Conservation (phyloP, 2,329 filamentous ascomycete species). For the Lecanoromycetidae sp. region DNA sequence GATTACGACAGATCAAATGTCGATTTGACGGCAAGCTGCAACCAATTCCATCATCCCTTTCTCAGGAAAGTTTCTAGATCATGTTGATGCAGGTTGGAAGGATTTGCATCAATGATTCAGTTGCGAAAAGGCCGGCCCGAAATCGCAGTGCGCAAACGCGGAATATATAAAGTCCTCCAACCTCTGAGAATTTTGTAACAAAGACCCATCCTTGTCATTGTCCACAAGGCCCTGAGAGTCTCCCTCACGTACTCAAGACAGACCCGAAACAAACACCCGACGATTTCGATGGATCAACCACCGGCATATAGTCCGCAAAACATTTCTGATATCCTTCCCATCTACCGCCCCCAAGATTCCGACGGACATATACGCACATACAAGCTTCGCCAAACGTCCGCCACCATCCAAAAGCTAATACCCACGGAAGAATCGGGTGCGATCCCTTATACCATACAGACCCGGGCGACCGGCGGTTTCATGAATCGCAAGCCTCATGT, state of each 20-base stretch:
- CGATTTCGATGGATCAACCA: slow-evolving; percentile 10
- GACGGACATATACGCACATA: slow-evolving; percentile 6
- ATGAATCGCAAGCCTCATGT: slow-evolving; percentile 15
- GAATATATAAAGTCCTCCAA: too few species aligned
- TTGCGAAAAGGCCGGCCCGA: too few species aligned
- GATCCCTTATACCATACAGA: slow-evolving; percentile 9
- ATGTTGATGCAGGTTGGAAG: too few species aligned
- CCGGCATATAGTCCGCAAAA: slow-evolving; percentile 13
- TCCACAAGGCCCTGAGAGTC: background rate
- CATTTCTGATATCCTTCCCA: slow-evolving; percentile 15
- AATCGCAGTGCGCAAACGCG: too few species aligned
- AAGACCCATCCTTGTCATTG: too few species aligned
- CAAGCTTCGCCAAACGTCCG: slow-evolving; percentile 5
- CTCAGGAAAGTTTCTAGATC: too few species aligned
- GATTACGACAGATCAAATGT: too few species aligned
- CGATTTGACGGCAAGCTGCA: too few species aligned
- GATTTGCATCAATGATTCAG: too few species aligned
- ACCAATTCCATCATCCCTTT: too few species aligned
- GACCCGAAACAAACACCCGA: too few species aligned
- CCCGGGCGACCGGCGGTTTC: slow-evolving; percentile 12
- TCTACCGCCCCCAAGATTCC: slow-evolving; percentile 7
- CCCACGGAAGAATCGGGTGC: background rate
- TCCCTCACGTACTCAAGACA: background rate
- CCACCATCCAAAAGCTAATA: background rate
- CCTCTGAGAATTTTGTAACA: too few species aligned